Evolutionary conservation across 768 basidiomycete species (phyloP).

Genomic region (Suillus discolor): DNA sequence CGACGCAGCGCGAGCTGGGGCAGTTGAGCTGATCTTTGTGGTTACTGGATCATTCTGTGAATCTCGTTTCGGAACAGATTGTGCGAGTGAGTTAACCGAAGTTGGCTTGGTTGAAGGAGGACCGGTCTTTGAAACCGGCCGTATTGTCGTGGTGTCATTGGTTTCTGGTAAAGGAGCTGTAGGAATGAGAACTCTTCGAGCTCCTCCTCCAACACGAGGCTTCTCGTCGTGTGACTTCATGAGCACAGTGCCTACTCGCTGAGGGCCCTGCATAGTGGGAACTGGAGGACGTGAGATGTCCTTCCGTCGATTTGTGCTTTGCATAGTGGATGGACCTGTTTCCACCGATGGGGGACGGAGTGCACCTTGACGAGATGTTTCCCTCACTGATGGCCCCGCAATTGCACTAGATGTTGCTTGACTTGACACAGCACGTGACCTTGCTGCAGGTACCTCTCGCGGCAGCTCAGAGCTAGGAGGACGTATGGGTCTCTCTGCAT

Average conservation of each 20-base stretch:
- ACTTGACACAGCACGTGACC: background rate
- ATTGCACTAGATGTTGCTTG: background rate
- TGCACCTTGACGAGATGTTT: conserved; percentile 2
- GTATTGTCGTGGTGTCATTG: background rate
- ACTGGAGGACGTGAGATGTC: background rate
- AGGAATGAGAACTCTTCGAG: conserved; percentile 35
- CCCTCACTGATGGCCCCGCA: background rate
- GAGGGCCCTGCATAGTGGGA: conserved; percentile 8
- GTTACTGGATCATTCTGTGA: background rate
- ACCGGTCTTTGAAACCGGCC: background rate
- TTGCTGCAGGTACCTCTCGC: background rate
- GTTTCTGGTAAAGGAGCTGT: conserved; percentile 2
- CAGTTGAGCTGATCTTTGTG: background rate
- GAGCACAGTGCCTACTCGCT: conserved; percentile 5
- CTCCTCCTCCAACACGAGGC: conserved; percentile 21
- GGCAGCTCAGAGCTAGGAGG: conserved; percentile 1
- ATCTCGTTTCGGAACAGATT: background rate
- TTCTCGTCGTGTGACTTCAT: conserved; percentile 7
- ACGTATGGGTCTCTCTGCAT: background rate
- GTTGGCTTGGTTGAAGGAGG: background rate
- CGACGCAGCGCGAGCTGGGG: background rate
- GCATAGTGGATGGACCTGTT: background rate
- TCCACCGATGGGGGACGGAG: conserved; percentile 2
- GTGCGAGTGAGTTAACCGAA: background rate
- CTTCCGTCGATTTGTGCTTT: background rate